Evolutionary conservation across 169 alveolate genomes (phyloP), one percentile per base, ranked within the genome.

Genomic region (Besnoitia besnoiti): DNA sequence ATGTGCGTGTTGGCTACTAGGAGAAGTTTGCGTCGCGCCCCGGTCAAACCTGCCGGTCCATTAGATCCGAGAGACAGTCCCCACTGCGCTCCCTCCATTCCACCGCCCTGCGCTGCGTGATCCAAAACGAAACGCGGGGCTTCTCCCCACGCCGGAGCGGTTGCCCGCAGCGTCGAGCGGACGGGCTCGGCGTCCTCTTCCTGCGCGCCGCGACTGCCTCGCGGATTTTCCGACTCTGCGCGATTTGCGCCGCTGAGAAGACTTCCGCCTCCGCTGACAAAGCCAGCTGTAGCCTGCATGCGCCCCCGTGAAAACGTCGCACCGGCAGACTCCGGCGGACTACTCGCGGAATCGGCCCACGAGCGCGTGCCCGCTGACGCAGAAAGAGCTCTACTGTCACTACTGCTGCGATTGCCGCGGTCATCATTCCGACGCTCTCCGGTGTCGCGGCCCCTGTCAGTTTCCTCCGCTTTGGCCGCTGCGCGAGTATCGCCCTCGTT

Each of bases 1-100:
- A 95, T 94, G 75, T 96, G 97, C 55, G 97, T 96, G 85, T 95
- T 95, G 16, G 96, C 96, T n/a, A 96, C 93, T 8, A 96, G 91
- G 27, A 95, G 87, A 55, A 95, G 89, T 46, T 93, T 14, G 27
- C 55, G 76, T 12, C 7, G 67, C 3, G 30, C 67, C 3, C 33
- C 12, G 30, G n/a, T n/a, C n/a, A n/a, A n/a, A n/a, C n/a, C n/a
- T n/a, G n/a, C n/a, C n/a, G n/a, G n/a, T n/a, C n/a, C n/a, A n/a
- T n/a, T n/a, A n/a, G n/a, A n/a, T 33, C 44, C 62, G 76, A 33
- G 50, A 75, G 33, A n/a, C 44, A 33, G 46, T 55, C n/a, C n/a
- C 61, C 49, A 39, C 21, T 4, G 37, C 7, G 35, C 40, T 37
- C 37, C 55, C 21, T 35, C 49, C 5, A 7, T 4, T 19, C 55